Evolutionary conservation across 2,329 filamentous ascomycete genomes (phyloP).

Genomic region (Nothopassalora personata): DNA sequence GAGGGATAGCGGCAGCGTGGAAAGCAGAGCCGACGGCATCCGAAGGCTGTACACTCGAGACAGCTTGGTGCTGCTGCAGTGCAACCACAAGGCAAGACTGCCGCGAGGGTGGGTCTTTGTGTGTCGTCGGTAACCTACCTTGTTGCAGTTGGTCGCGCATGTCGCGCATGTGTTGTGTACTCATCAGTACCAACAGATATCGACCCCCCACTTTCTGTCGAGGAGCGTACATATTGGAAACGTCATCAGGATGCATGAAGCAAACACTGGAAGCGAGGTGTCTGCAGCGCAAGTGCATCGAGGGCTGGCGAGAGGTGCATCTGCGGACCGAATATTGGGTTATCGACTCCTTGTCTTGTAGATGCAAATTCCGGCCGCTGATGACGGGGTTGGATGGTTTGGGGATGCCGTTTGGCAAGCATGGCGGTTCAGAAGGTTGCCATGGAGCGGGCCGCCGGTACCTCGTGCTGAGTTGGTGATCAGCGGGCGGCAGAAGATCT

Average conservation of each 20-base stretch:
- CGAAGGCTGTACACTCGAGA: neutral
- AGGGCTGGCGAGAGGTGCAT: neutral
- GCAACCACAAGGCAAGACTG: neutral
- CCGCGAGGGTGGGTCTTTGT: neutral
- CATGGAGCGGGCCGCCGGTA: neutral
- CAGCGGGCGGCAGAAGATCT: neutral
- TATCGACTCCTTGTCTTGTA: neutral
- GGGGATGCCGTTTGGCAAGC: neutral
- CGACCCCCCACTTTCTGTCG: constrained; percentile 2
- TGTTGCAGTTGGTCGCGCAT: constrained; percentile 1
- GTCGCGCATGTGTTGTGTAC: neutral
- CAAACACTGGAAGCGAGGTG: neutral
- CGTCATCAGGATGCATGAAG: constrained; percentile 2
- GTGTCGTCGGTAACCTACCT: neutral
- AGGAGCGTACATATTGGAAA: neutral
- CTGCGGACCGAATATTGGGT: neutral
- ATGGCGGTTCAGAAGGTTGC: neutral
- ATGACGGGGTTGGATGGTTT: neutral
- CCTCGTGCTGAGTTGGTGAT: neutral
- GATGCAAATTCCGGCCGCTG: neutral
- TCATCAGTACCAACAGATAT: neutral
- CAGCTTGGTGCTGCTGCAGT: neutral
- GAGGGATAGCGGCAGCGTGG: neutral
- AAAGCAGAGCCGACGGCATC: neutral
- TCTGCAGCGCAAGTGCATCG: neutral